Conservation (phyloP, 257 asterid species). For the Voacanga thouarsii region DNA sequence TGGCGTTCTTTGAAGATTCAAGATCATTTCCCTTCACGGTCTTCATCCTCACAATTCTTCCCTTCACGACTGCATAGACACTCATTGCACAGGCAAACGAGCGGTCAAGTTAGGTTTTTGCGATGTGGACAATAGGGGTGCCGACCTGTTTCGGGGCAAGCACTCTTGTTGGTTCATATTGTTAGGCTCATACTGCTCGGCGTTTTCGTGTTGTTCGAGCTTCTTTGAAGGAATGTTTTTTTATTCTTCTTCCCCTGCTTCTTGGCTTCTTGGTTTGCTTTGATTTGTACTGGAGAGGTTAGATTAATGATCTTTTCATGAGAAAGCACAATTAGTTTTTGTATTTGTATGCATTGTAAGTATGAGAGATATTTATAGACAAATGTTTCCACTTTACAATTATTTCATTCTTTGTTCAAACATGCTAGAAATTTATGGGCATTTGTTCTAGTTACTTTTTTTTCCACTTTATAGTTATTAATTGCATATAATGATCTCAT, state of each 20-base stretch:
- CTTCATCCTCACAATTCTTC: slow-evolving; percentile 27
- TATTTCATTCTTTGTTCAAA: background rate
- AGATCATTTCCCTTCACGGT: background rate
- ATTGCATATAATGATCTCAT: no score
- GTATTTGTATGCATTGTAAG: background rate
- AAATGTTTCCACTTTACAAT: background rate
- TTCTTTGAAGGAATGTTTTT: slow-evolving; percentile 40
- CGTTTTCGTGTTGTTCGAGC: slow-evolving; percentile 66
- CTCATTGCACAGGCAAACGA: slow-evolving; percentile 71
- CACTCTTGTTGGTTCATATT: slow-evolving; percentile 80
- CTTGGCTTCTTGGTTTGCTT: background rate
- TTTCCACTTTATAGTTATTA: no score
- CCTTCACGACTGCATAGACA: slow-evolving; percentile 63
- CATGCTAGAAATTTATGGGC: background rate
- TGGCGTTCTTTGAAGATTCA: background rate
- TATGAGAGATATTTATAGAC: background rate
- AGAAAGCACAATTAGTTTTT: background rate
- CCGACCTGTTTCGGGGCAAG: slow-evolving; percentile 77
- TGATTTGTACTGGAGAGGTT: background rate
- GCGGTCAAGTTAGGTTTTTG: slow-evolving; percentile 71
- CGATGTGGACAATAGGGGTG: slow-evolving; percentile 74
- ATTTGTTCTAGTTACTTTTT: no score
- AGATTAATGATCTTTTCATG: background rate
- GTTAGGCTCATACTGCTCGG: slow-evolving; percentile 85
- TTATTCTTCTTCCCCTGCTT: background rate